Evolutionary conservation across 345 rosid genomes (phyloP).

Genomic region (Pistacia vera): DNA sequence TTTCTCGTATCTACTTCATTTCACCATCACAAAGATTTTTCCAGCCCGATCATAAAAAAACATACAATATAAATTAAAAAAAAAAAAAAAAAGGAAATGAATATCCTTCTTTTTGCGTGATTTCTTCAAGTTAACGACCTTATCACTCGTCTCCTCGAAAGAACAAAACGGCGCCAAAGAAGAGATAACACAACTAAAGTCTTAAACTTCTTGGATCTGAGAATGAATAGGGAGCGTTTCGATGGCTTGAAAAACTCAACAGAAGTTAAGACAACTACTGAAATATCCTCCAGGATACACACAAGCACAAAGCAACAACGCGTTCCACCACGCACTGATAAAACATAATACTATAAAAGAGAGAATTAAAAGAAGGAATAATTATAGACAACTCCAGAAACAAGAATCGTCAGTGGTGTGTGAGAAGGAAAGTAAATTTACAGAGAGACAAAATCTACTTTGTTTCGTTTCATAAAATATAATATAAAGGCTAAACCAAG

Average conservation of each 20-base stretch:
- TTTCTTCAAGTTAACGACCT: neutral
- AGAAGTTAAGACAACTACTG: conserved; percentile 31
- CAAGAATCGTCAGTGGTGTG: neutral
- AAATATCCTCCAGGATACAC: conserved; percentile 21
- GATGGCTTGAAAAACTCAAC: conserved; percentile 32
- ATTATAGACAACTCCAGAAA: neutral
- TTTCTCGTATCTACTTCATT: no score
- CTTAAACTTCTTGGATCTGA: conserved; percentile 12
- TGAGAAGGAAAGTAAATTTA: neutral
- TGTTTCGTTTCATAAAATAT: no score
- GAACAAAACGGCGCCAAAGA: conserved; percentile 5
- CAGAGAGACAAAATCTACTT: neutral
- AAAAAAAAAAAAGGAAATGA: neutral
- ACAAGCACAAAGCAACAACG: neutral
- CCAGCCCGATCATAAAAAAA: neutral
- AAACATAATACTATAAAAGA: neutral
- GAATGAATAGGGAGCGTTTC: conserved; percentile 27
- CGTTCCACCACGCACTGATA: conserved; percentile 11
- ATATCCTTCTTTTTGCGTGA: neutral
- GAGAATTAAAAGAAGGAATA: neutral
- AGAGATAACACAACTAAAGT: neutral
- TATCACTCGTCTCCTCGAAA: neutral
- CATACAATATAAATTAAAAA: no score
- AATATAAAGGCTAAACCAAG: neutral
- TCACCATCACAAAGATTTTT: no score